A percentile compares a stretch with the other conserved stretches of the same genome.
phyloP scores from a whole-genome alignment of 1,284 basidiomycete genomes.

The Tylopilus orsonianus region DNA sequence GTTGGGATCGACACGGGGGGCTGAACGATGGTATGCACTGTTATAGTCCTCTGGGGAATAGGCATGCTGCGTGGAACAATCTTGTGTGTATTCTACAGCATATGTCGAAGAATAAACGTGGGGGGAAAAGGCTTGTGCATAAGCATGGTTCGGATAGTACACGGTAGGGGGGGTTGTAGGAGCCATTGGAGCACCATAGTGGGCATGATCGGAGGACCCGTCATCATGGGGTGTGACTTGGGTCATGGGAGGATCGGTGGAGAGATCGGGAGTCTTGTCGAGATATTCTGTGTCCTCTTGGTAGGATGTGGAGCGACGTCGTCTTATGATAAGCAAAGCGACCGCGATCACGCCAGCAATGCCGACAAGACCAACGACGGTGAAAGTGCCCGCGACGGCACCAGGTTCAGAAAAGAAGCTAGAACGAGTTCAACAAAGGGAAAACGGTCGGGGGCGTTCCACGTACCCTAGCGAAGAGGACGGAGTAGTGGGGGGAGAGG shows the following conservation, averaged over 20 bases:
- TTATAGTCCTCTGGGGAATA: slow-evolving; percentile 25
- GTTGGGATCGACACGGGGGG: background rate
- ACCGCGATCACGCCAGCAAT: slow-evolving; percentile 30
- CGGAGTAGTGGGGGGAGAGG: slow-evolving; percentile 18
- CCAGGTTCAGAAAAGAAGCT: slow-evolving; percentile 50
- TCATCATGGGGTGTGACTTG: slow-evolving; percentile 18
- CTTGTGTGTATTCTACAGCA: slow-evolving; percentile 9
- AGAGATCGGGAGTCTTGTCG: slow-evolving; percentile 22
- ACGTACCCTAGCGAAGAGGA: slow-evolving; percentile 26
- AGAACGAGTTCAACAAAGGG: background rate
- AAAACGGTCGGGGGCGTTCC: background rate
- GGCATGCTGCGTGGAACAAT: slow-evolving; percentile 17
- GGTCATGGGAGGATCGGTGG: slow-evolving; percentile 11
- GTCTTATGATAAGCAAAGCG: slow-evolving; percentile 26
- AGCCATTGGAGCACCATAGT: slow-evolving; percentile 24
- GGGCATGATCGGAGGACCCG: slow-evolving; percentile 22
- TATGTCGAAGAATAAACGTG: slow-evolving; percentile 7
- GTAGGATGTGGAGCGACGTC: slow-evolving; percentile 18
- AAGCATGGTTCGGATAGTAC: slow-evolving; percentile 30
- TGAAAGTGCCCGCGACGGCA: slow-evolving; percentile 50
- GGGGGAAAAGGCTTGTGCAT: slow-evolving; percentile 18
- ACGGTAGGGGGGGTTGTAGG: slow-evolving; percentile 14
- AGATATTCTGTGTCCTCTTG: slow-evolving; percentile 34
- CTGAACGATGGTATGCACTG: slow-evolving; percentile 15
- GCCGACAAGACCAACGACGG: slow-evolving; percentile 34